Base-by-base conservation (phyloP, 345 rosid species). In the Lepidium sativum region DNA sequence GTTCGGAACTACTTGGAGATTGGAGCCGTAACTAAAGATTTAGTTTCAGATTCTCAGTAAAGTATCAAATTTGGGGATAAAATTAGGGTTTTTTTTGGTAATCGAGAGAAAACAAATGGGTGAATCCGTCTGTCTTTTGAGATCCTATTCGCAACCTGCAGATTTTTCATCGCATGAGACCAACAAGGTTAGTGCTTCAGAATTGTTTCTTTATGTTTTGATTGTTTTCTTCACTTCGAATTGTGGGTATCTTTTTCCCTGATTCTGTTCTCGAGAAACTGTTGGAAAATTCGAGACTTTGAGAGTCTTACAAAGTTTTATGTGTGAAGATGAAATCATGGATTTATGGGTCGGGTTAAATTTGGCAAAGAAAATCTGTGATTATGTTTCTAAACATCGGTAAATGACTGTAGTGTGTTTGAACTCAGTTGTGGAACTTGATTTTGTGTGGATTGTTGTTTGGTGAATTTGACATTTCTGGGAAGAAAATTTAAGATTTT, bases 121-220 rank as follows among this genome's bases (percentile, higher is more conserved):
- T 9, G 76, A 72, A 60, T 50, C 76, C 44, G 44, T 57, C 11
- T 80, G 84, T 73, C 86, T 90, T 23, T 40, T 63, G 76, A 84
- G 95, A 81, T 88, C 96, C 1, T 86, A 88, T 69, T 87, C 99
- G 70, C 97, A 87, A 65, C 96, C 96, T 50, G 71, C 88, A 15
- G 81, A 63, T 33, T 40, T 57, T 54, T 78, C 86, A 29, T 81
- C 83, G 27, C 80, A 70, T 54, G 83, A 80, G 60, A 48, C 71
- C 67, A 57, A 67, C 66, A 81, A 86, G 95, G 97, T 88, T 13
- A 47, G 80, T 73, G 21, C 39, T 34, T 2, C 12, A 35, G 42
- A 9, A 18, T 20, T 40, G 31, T 3, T 38, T 1, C n/a, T n/a
- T n/a, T n/a, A n/a, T n/a, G n/a, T n/a, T n/a, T n/a, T n/a, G n/a